Evolutionary conservation across 331 rosid species (phyloP), one percentile per base, ranked within the genome.

Genomic region (Cydonia oblonga): DNA sequence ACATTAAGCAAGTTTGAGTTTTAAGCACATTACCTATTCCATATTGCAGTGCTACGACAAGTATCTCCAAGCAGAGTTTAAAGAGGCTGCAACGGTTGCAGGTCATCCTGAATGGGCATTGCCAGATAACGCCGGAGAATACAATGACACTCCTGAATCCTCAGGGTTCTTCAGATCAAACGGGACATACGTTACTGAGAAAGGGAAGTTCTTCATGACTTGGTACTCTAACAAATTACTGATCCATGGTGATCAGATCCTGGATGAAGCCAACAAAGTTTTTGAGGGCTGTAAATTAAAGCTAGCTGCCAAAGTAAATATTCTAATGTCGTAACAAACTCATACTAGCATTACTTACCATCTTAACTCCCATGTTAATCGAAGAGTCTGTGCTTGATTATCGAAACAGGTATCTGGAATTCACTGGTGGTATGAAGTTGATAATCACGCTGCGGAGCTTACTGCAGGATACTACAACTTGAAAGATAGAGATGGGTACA

Each of bases 321-420:
- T 78, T 73, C 73, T 14, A 62, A 70, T 62, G 20, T 29, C 30
- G n/a, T 28, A 24, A 62, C 35, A 61, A 44, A 35, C 70, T 51
- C 23, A 52, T 70, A 68, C 58, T 40, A 51, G 24, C 59, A 76
- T 25, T 42, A 66, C 70, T 15, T 24, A 23, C 62, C 68, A 42
- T 75, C 69, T 74, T 44, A 38, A 63, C 53, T 71, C 70, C 35
- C 26, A 54, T 44, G 5, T 65, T 58, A 56, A 79, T 75, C 63
- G 40, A 29, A 72, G 73, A n/a, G 23, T 25, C 61, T 71, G 62
- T 71, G 62, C 58, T 72, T 73, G 52, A 70, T 75, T 30, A 64
- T n/a, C n/a, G n/a, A n/a, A n/a, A n/a, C 87, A 89, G 98, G 97
- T 93, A 38, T 81, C 95, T 7, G 97, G 97, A 85, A 89, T 93